A percentile compares a stretch with the other conserved stretches of the same genome.
Conservation (phyloP, 208 protist genomes). For the Novymonas esmeraldas region DNA sequence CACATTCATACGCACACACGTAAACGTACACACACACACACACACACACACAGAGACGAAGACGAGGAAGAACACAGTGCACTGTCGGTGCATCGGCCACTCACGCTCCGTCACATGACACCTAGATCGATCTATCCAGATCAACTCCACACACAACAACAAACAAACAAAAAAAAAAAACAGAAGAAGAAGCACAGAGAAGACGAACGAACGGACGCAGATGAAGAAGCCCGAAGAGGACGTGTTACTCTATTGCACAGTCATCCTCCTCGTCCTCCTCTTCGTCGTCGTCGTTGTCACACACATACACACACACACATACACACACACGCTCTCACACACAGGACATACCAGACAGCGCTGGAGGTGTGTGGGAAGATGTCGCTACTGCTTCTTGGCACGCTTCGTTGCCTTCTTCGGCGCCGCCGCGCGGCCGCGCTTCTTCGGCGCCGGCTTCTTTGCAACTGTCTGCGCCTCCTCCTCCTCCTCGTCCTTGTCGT, state of each 20-base stretch:
- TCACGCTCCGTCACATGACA: no score
- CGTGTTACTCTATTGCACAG: no score
- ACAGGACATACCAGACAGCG: no score
- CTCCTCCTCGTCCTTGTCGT: conserved; percentile 14
- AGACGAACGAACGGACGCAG: no score
- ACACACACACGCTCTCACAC: background rate
- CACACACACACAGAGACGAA: background rate
- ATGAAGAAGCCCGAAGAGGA: no score
- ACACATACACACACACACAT: conserved; percentile 8
- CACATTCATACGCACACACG: background rate
- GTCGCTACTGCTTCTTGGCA: conserved; percentile 44
- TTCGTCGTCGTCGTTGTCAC: no score
- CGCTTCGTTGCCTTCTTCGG: conserved; percentile 55
- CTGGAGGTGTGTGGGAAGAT: no score
- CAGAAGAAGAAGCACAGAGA: no score
- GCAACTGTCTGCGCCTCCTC: conserved; percentile 30
- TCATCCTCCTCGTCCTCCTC: no score
- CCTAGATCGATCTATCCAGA: no score
- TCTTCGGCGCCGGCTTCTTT: conserved; percentile 24
- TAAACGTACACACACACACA: background rate
- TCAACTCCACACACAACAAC: no score
- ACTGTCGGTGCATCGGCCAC: background rate
- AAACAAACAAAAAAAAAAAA: no score
- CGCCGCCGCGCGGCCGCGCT: conserved; percentile 34
- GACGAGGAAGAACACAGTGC: background rate